phyloP scores from a whole-genome alignment of 2,329 filamentous ascomycete genomes.

The Claviceps quebecensis region DNA sequence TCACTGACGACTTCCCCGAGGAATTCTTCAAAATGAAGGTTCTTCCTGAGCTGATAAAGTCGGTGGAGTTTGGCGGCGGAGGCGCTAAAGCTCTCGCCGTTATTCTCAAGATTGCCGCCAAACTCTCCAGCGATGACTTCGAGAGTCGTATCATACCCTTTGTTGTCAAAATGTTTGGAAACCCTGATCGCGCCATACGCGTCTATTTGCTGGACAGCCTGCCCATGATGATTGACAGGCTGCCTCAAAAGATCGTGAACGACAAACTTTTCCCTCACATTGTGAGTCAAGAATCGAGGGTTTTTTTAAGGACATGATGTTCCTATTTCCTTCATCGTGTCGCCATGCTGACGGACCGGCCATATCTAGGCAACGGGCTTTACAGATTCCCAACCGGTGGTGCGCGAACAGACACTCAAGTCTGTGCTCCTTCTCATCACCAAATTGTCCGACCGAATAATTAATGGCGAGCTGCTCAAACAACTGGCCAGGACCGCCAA shows the following conservation, averaged over 20 bases:
- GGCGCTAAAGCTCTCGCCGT: constrained; percentile 81
- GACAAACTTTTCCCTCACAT: constrained; percentile 95
- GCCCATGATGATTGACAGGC: constrained; percentile 77
- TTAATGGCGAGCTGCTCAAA: constrained; percentile 85
- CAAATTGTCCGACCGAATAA: constrained; percentile 81
- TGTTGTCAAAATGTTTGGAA: constrained; percentile 73
- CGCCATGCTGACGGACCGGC: constrained; percentile 7
- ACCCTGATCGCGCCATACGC: constrained; percentile 80
- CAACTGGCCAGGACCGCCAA: constrained; percentile 93
- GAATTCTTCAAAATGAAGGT: constrained; percentile 98
- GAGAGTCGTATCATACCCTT: constrained; percentile 72
- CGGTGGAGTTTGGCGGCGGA: constrained; percentile 94
- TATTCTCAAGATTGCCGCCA: constrained; percentile 81
- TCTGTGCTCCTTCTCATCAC: constrained; percentile 75
- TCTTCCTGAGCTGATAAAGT: constrained; percentile 89
- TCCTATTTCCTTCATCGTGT: background rate
- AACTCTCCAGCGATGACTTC: constrained; percentile 82
- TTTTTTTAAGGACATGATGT: background rate
- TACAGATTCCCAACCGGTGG: constrained; percentile 77
- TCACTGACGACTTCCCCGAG: constrained; percentile 89
- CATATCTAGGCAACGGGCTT: constrained; percentile 67
- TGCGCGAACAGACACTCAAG: constrained; percentile 92
- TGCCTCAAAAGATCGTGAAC: constrained; percentile 79
- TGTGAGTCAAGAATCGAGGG: constrained; percentile 32
- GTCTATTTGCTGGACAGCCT: constrained; percentile 85